These are phyloP conservation scores for Aureobasidium lini DNA, from an alignment of 2,329 filamentous ascomycete species.

Conservation along the genomic window DNA sequence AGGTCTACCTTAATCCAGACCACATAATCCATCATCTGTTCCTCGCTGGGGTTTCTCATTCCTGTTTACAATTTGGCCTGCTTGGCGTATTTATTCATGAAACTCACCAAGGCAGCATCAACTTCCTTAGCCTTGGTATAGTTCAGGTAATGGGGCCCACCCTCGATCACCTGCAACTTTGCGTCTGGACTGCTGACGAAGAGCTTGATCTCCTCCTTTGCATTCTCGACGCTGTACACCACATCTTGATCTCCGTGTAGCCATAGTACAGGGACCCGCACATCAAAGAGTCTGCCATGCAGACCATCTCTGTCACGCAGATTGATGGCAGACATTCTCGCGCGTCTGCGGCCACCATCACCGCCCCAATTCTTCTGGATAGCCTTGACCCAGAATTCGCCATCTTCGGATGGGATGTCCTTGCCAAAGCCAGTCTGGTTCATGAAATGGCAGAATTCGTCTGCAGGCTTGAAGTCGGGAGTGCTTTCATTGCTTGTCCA, in stretches of 20 bases:
- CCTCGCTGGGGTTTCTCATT: too few relatives aligned
- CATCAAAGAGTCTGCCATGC: slow-evolving; percentile 37
- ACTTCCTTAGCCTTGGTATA: slow-evolving; percentile 41
- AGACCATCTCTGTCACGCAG: slow-evolving; percentile 43
- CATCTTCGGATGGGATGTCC: slow-evolving; percentile 28
- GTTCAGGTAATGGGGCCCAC: slow-evolving; percentile 44
- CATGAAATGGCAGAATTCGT: slow-evolving; percentile 39
- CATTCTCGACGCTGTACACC: slow-evolving; percentile 37
- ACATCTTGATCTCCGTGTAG: slow-evolving; percentile 38
- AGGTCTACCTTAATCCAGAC: not conserved
- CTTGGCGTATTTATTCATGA: slow-evolving; percentile 25
- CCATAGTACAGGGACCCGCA: slow-evolving; percentile 46
- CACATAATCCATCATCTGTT: not conserved
- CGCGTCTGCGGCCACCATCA: slow-evolving; percentile 41
- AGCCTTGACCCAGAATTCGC: slow-evolving; percentile 38
- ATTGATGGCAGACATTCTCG: slow-evolving; percentile 45
- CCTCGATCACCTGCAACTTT: slow-evolving; percentile 37
- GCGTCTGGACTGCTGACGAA: slow-evolving; percentile 40
- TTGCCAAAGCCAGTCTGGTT: slow-evolving; percentile 42
- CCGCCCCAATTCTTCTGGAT: slow-evolving; percentile 41
- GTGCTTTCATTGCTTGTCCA: slow-evolving; percentile 35
- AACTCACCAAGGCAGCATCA: slow-evolving; percentile 26
- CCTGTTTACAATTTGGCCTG: not conserved
- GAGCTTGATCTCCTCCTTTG: slow-evolving; percentile 41
- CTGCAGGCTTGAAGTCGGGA: slow-evolving; percentile 35